Conservation (phyloP, 2,329 filamentous ascomycete genomes). For the Didymella exigua region DNA sequence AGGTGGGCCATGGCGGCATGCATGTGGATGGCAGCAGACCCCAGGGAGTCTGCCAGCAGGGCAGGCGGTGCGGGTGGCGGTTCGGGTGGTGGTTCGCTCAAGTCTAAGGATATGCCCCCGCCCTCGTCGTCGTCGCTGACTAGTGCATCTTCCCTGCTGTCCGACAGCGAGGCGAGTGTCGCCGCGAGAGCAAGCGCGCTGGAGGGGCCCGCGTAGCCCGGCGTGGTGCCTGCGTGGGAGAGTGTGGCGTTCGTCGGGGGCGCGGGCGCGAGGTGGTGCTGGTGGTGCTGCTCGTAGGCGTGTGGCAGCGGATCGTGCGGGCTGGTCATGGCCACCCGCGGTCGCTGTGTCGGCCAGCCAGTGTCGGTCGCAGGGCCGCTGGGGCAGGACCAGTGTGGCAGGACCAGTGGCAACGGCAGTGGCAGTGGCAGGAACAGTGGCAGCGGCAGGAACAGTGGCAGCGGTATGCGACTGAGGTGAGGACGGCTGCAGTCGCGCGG, state of each 20-base stretch:
- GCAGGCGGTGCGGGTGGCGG: slow-evolving; percentile 11
- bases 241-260: slow-evolving; percentile 20
- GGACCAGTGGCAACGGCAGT: not conserved
- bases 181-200: slow-evolving; percentile 31
- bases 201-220: slow-evolving; percentile 20
- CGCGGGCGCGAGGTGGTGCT: slow-evolving; percentile 11
- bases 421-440: not conserved
- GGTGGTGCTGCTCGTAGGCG: slow-evolving; percentile 5
- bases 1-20: slow-evolving; percentile 26
- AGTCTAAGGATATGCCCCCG: slow-evolving; percentile 39
- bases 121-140: slow-evolving; percentile 24
- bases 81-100: slow-evolving; percentile 8
- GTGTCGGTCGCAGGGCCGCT: slow-evolving; percentile 1
- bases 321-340: slow-evolving; percentile 36
- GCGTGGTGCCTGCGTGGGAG: not conserved
- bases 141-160: slow-evolving; percentile 30
- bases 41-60: slow-evolving; percentile 1
- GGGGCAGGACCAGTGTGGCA: not conserved
- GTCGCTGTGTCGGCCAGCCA: slow-evolving; percentile 4
- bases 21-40: slow-evolving; percentile 11
- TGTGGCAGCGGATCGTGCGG: slow-evolving; percentile 18
- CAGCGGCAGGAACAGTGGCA: not conserved
- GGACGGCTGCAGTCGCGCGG: slow-evolving; percentile 7
- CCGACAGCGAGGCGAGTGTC: slow-evolving; percentile 38
- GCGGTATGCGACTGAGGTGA: slow-evolving; percentile 4